Percentiles rank a stretch among this genome's conserved stretches.
These are phyloP conservation scores for Rhododendron kiyosumense DNA, from an alignment of 148 eudicot genomes.

Conservation along the genomic window DNA sequence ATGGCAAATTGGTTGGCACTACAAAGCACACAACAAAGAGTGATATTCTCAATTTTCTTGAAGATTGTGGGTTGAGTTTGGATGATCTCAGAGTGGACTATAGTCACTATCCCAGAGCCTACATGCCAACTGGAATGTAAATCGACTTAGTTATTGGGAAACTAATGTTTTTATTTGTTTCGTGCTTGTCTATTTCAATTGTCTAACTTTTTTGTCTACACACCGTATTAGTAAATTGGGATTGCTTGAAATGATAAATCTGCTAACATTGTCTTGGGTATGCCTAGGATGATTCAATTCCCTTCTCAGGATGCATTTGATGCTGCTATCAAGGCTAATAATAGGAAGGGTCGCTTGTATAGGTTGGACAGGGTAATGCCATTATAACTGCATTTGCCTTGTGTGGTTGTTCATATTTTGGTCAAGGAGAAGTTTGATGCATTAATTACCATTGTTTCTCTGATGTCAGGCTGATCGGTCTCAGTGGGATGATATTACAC, in stretches of 20 bases:
- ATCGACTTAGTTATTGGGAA: background rate
- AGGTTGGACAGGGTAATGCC: slow-evolving; percentile 46
- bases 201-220: background rate
- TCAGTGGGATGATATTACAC: slow-evolving; percentile 38
- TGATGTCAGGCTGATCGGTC: slow-evolving; percentile 43
- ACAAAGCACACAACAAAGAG: slow-evolving; percentile 39
- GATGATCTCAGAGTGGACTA: slow-evolving; percentile 62
- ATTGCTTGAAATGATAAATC: background rate
- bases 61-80: slow-evolving; percentile 38
- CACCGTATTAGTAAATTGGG: background rate
- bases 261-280: background rate
- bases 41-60: slow-evolving; percentile 52
- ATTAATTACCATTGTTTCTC: slow-evolving; percentile 12
- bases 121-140: slow-evolving; percentile 40
- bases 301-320: slow-evolving; percentile 34
- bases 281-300: slow-evolving; percentile 58
- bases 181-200: background rate
- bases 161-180: background rate
- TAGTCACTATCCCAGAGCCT: slow-evolving; percentile 14
- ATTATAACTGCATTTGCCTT: background rate
- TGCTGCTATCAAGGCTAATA: slow-evolving; percentile 33
- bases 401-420: background rate
- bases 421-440: background rate
- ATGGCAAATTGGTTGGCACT: slow-evolving; percentile 45
- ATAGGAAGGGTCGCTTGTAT: slow-evolving; percentile 41